These are phyloP conservation scores for Plasmodium yoelii DNA, from an alignment of 169 alveolate genomes.

Conservation along the genomic window DNA sequence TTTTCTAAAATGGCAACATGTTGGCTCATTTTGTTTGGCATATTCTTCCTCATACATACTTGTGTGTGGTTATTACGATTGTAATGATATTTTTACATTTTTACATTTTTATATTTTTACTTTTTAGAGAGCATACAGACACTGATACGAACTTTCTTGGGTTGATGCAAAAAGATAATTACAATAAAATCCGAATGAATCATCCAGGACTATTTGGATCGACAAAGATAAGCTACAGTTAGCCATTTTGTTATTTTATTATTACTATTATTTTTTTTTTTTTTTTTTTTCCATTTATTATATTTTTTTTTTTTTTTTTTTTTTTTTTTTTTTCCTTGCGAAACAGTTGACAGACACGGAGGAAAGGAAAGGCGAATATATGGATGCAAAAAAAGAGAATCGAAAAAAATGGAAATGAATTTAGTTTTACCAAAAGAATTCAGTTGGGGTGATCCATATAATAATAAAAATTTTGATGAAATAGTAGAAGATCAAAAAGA, in stretches of 20 bases:
- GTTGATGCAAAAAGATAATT: slow-evolving; percentile 29
- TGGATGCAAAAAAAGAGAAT: slow-evolving; percentile 17
- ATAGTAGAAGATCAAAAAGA: slow-evolving; percentile 87
- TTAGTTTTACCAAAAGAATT: slow-evolving; percentile 79
- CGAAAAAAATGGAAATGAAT: slow-evolving; percentile 32
- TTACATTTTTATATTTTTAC: too few relatives aligned
- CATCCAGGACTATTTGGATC: slow-evolving; percentile 1
- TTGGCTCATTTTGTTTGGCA: too few relatives aligned
- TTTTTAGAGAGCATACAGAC: too few relatives aligned
- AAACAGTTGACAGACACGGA: background rate
- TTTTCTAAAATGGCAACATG: too few relatives aligned
- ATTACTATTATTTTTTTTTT: too few relatives aligned
- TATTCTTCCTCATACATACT: too few relatives aligned
- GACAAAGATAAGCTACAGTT: slow-evolving; percentile 25
- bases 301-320: background rate
- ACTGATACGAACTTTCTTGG: background rate
- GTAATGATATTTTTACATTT: too few relatives aligned
- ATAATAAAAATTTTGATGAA: slow-evolving; percentile 63
- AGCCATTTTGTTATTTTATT: too few relatives aligned
- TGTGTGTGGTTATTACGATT: too few relatives aligned
- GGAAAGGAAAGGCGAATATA: slow-evolving; percentile 6
- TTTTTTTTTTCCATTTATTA: background rate
- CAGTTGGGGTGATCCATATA: slow-evolving; percentile 88
- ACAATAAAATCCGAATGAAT: slow-evolving; percentile 18
- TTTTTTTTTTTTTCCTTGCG: background rate